A percentile compares a stretch with the other conserved stretches of the same genome.
Evolutionary conservation across 2,329 filamentous ascomycete species (phyloP).

Genomic region (Lachnellula subtilissima): DNA sequence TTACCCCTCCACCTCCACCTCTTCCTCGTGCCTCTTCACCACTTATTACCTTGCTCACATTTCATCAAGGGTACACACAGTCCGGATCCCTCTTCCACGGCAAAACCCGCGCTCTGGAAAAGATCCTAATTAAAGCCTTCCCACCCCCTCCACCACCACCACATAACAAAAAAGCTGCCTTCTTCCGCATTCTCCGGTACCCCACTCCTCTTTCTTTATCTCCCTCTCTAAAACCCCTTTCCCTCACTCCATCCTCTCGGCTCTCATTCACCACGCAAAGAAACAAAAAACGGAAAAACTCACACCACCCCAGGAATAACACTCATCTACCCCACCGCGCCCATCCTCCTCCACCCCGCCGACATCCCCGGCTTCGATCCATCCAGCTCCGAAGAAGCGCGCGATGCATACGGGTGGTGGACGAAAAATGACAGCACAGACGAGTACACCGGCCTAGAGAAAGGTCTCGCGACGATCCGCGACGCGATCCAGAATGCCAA

Average conservation of each 20-base stretch:
- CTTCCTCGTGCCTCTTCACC: not conserved
- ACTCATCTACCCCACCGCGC: constrained; percentile 66
- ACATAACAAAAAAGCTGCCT: not conserved
- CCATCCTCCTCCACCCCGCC: constrained; percentile 54
- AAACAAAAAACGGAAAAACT: constrained; percentile 31
- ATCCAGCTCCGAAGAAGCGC: constrained; percentile 42
- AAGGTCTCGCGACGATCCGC: constrained; percentile 61
- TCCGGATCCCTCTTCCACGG: constrained; percentile 78
- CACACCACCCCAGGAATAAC: constrained; percentile 31
- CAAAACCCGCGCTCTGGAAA: constrained; percentile 84
- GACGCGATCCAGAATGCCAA: constrained; percentile 56
- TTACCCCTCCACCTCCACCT: constrained; percentile 5
- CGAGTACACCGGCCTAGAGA: constrained; percentile 64
- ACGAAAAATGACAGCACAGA: constrained; percentile 58
- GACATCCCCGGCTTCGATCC: constrained; percentile 65
- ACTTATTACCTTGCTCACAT: not conserved
- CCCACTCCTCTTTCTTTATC: constrained; percentile 33
- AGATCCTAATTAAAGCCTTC: constrained; percentile 71
- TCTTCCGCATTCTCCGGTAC: constrained; percentile 46
- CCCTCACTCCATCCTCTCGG: constrained; percentile 48
- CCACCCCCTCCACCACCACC: constrained; percentile 29
- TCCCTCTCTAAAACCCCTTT: constrained; percentile 7
- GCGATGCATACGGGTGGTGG: constrained; percentile 83
- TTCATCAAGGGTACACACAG: constrained; percentile 74
- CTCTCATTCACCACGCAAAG: constrained; percentile 25